phyloP scores from a whole-genome alignment of 2,329 filamentous ascomycete genomes.

The Aureobasidium lini region DNA sequence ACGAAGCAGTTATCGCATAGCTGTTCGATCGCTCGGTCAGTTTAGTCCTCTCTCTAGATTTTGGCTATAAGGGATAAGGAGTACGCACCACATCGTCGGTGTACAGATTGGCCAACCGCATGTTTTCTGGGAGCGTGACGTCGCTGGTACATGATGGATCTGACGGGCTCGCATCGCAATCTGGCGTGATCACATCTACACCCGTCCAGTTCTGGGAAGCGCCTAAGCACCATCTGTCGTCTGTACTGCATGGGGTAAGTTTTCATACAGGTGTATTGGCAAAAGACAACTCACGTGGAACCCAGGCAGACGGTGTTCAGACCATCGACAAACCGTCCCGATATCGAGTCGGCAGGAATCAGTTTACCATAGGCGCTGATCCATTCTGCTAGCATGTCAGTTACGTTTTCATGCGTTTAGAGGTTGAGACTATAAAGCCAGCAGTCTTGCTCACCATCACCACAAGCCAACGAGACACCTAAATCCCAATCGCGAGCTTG shows the following conservation, averaged over 20 bases:
- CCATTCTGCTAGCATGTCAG: too few relatives aligned
- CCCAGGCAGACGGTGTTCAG: background rate
- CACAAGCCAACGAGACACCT: background rate
- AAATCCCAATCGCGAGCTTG: background rate
- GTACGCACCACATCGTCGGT: background rate
- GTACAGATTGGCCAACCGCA: background rate
- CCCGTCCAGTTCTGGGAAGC: background rate
- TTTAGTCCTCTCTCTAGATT: too few relatives aligned
- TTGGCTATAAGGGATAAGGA: too few relatives aligned
- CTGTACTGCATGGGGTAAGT: background rate
- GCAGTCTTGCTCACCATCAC: background rate
- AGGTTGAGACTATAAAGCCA: background rate
- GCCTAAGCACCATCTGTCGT: background rate
- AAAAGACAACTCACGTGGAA: background rate
- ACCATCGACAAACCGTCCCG: background rate
- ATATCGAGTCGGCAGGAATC: background rate
- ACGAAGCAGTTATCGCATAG: conserved; percentile 17
- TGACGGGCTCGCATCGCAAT: background rate
- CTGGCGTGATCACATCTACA: background rate
- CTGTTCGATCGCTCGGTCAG: conserved; percentile 5
- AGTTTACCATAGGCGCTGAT: background rate
- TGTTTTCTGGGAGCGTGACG: background rate
- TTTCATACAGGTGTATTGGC: background rate
- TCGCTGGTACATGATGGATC: background rate
- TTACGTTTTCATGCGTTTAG: background rate